Percentiles rank a stretch among this genome's conserved stretches.
Evolutionary conservation across 768 basidiomycete species (phyloP).

Genomic region (Leccinum pellstonianum): DNA sequence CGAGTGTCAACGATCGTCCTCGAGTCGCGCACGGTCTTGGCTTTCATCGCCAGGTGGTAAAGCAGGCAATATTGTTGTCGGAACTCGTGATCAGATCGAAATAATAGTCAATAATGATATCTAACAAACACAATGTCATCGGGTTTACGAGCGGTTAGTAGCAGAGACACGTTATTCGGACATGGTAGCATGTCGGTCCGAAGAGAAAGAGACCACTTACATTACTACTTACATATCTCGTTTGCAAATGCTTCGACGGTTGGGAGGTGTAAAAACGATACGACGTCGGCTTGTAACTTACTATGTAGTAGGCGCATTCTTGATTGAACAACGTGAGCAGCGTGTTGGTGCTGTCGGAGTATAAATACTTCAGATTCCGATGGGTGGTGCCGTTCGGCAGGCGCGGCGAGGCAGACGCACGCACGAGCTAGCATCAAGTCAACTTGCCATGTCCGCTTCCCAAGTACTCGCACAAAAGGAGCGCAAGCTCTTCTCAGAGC

Average conservation of each 20-base stretch:
- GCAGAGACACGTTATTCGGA: constrained; percentile 62
- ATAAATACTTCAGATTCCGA: not conserved
- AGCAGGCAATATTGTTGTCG: constrained; percentile 82
- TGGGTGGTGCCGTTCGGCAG: not conserved
- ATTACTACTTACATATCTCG: constrained; percentile 42
- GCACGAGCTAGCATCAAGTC: not conserved
- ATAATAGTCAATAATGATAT: constrained; percentile 88
- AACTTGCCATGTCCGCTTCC: constrained; percentile 17
- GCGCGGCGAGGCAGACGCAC: not conserved
- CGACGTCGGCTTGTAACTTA: constrained; percentile 60
- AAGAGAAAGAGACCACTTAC: constrained; percentile 38
- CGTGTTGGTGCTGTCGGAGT: not conserved
- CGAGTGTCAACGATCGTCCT: too few species aligned
- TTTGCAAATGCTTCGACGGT: constrained; percentile 56
- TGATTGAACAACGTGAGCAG: constrained; percentile 39
- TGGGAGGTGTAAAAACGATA: constrained; percentile 77
- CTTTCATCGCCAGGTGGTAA: too few species aligned
- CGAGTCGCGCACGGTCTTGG: too few species aligned
- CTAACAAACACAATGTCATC: constrained; percentile 38
- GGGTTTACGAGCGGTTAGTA: constrained; percentile 64
- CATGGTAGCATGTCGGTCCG: constrained; percentile 51
- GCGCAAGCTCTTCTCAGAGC: constrained; percentile 78
- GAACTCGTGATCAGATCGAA: constrained; percentile 69
- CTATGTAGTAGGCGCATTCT: constrained; percentile 53
- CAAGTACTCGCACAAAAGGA: constrained; percentile 73